These are phyloP conservation scores for Elaeagnus macrophylla DNA, from an alignment of 306 rosid genomes.

Conservation along the genomic window DNA sequence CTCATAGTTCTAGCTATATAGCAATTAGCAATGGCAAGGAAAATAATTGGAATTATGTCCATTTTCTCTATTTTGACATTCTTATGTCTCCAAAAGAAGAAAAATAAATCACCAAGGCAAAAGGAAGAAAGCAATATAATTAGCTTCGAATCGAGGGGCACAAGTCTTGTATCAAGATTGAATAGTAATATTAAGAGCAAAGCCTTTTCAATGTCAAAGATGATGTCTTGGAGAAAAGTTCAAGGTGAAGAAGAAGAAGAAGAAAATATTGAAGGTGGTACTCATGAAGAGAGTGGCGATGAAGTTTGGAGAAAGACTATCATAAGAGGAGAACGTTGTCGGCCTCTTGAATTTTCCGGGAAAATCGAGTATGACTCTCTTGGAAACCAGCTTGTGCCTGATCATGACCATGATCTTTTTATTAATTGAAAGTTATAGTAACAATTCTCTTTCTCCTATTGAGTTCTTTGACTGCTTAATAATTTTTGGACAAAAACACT, in stretches of 20 bases:
- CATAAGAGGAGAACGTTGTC: constrained; percentile 64
- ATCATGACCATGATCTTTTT: not conserved
- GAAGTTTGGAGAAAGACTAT: constrained; percentile 66
- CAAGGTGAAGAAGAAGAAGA: constrained; percentile 19
- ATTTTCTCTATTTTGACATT: constrained; percentile 22
- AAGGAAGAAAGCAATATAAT: constrained; percentile 1
- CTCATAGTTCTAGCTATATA: too few species aligned
- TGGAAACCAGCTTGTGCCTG: constrained; percentile 16
- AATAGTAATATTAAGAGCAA: constrained; percentile 28
- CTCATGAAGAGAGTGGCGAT: constrained; percentile 22
- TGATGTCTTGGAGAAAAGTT: constrained; percentile 45
- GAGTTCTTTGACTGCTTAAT: too few species aligned
- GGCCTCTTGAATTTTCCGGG: constrained; percentile 52
- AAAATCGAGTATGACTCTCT: constrained; percentile 32
- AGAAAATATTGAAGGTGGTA: too few species aligned
- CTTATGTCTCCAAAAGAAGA: constrained; percentile 28
- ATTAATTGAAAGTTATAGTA: not conserved
- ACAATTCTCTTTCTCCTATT: not conserved
- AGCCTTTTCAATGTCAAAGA: constrained; percentile 43
- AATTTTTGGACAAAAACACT: too few species aligned
- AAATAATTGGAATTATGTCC: constrained; percentile 7
- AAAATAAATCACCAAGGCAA: constrained; percentile 17
- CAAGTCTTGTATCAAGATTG: constrained; percentile 24
- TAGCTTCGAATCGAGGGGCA: constrained; percentile 3
- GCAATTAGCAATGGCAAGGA: constrained; percentile 37